phyloP scores from a whole-genome alignment of 208 protist genomes.

The Naegleria fowleri region DNA sequence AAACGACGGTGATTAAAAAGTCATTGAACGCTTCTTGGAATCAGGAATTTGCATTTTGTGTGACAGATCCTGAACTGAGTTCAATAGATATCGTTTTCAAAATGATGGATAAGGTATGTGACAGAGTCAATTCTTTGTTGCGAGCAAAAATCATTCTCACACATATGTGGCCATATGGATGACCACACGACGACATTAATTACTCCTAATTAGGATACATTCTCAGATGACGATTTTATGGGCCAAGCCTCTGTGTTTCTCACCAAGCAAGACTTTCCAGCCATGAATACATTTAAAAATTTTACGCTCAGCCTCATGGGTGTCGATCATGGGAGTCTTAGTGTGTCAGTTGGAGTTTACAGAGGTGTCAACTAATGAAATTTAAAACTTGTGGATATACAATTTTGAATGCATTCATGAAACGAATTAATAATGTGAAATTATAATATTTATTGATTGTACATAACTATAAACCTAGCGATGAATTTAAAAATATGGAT shows the following conservation, averaged over 20 bases:
- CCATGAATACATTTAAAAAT: neutral
- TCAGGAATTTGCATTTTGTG: neutral
- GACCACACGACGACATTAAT: no score
- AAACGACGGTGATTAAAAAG: neutral
- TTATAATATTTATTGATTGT: neutral
- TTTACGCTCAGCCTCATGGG: neutral
- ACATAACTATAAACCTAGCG: neutral
- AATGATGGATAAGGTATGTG: neutral
- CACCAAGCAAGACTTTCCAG: neutral
- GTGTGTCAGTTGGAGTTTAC: neutral
- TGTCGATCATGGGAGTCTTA: neutral
- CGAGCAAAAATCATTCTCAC: no score
- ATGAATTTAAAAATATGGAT: neutral
- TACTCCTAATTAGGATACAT: neutral
- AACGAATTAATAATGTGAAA: no score
- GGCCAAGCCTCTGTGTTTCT: neutral
- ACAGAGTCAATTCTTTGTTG: no score
- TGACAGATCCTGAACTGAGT: neutral
- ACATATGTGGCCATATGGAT: no score
- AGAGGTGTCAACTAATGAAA: neutral
- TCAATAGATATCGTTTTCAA: neutral
- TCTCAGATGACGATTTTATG: neutral
- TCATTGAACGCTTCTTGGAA: neutral
- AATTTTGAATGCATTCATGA: neutral
- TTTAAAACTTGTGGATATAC: neutral